Conservation (phyloP, 2,329 filamentous ascomycete genomes). For the Ascochyta pisi region DNA sequence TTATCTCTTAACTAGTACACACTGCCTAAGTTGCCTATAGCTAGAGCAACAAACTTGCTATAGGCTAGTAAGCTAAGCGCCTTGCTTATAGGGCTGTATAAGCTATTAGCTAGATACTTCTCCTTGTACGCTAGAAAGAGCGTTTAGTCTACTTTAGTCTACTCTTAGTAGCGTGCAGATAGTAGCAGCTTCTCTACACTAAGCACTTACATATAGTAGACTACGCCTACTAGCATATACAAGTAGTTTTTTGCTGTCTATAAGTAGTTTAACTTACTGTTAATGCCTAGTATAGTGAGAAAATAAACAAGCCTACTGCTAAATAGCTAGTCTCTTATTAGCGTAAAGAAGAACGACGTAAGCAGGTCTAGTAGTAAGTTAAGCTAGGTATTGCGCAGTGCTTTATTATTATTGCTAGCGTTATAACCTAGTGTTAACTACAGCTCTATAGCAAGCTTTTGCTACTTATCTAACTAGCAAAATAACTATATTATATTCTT, state of each 20-base stretch:
- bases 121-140: background rate
- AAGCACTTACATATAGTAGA: conserved; percentile 28
- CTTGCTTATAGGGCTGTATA: too few relatives aligned
- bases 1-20: background rate
- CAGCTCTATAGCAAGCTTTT: too few relatives aligned
- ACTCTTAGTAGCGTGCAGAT: conserved; percentile 15
- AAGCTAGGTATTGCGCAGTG: too few relatives aligned
- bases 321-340: too few relatives aligned
- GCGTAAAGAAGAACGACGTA: background rate
- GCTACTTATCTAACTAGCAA: too few relatives aligned
- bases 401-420: too few relatives aligned
- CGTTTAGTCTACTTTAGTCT: conserved; percentile 3
- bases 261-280: conserved; percentile 9
- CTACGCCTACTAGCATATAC: conserved; percentile 25
- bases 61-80: too few relatives aligned
- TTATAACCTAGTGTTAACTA: too few relatives aligned
- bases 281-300: conserved; percentile 2
- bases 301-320: background rate
- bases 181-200: conserved; percentile 18
- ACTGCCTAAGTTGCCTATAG: background rate
- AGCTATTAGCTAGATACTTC: background rate
- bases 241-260: conserved; percentile 20
- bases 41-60: background rate
- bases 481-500: too few relatives aligned
- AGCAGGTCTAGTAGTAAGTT: too few relatives aligned